Conservation (phyloP, 1,139 yeast genomes). For the Hyphopichia burtonii region DNA sequence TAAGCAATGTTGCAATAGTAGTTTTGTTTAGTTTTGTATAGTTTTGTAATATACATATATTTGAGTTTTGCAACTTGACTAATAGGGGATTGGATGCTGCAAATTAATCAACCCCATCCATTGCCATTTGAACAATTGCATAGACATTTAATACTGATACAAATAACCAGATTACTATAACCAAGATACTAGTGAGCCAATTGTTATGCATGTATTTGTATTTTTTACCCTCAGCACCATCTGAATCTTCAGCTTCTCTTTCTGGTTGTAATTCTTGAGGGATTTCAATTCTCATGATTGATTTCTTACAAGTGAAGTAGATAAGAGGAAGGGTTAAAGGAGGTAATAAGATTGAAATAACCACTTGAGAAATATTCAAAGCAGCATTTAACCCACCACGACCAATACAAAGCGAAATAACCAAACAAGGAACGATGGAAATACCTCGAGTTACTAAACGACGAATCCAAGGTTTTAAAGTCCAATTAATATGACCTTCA, state of each 20-base stretch:
- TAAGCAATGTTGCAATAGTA: no score
- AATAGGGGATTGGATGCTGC: no score
- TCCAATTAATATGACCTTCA: conserved; percentile 82
- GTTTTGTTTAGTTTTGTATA: no score
- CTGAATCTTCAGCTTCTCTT: conserved; percentile 7
- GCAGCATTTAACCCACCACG: conserved; percentile 61
- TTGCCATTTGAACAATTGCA: conserved; percentile 63
- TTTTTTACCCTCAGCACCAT: conserved; percentile 12
- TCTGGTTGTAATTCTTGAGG: conserved; percentile 8
- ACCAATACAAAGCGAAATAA: conserved; percentile 62
- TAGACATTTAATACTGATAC: conserved; percentile 65
- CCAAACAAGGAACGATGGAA: conserved; percentile 71
- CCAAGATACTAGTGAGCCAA: conserved; percentile 53
- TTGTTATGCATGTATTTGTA: conserved; percentile 57
- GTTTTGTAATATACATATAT: no score
- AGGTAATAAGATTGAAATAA: conserved; percentile 69
- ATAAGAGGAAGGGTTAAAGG: conserved; percentile 76
- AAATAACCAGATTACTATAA: conserved; percentile 60
- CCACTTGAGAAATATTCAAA: conserved; percentile 74
- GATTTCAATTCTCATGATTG: conserved; percentile 57
- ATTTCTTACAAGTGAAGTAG: conserved; percentile 64
- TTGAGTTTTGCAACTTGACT: no score
- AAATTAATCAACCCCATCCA: conserved; percentile 32
- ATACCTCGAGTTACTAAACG: conserved; percentile 68
- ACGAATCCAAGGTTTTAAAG: conserved; percentile 72